These are phyloP conservation scores for Hypomyces rosellus DNA, from an alignment of 2,329 filamentous ascomycete genomes.

Conservation along the genomic window DNA sequence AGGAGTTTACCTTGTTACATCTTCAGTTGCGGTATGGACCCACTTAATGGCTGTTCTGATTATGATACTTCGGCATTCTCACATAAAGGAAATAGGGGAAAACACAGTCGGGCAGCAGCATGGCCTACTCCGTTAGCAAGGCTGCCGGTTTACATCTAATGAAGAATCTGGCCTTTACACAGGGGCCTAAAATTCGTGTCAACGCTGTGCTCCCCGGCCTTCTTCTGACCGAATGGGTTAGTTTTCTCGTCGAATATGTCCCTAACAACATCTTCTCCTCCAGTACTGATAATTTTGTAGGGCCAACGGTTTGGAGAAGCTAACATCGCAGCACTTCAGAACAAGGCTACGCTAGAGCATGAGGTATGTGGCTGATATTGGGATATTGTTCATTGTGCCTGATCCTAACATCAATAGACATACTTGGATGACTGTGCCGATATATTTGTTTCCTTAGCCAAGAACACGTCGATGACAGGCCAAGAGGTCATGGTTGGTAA, in stretches of 20 bases:
- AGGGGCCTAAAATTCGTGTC: slow-evolving; percentile 8
- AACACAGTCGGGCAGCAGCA: slow-evolving; percentile 1
- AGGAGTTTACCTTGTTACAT: slow-evolving; percentile 4
- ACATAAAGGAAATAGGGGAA: no score
- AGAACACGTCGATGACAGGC: slow-evolving; percentile 8
- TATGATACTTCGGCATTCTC: no score
- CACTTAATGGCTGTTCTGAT: no score
- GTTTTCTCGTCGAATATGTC: background rate
- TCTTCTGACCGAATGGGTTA: slow-evolving; percentile 8
- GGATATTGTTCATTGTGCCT: background rate
- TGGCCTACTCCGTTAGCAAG: slow-evolving; percentile 7
- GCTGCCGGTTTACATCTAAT: slow-evolving; percentile 7
- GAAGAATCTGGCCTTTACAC: slow-evolving; percentile 8
- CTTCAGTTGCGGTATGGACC: slow-evolving; percentile 4
- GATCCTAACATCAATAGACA: background rate
- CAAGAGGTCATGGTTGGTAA: slow-evolving; percentile 6
- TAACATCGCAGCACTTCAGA: background rate
- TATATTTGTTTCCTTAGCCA: slow-evolving; percentile 1
- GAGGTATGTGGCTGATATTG: background rate
- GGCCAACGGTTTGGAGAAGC: slow-evolving; percentile 1
- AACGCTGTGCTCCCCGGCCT: slow-evolving; percentile 8
- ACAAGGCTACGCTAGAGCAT: background rate
- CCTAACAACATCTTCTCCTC: background rate
- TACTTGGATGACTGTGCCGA: slow-evolving; percentile 5
- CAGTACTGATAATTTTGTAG: background rate